A percentile compares a stretch with the other conserved stretches of the same genome.
Conservation (phyloP, 1,139 yeast genomes). For the Suzukiozyma palmioleophila region DNA sequence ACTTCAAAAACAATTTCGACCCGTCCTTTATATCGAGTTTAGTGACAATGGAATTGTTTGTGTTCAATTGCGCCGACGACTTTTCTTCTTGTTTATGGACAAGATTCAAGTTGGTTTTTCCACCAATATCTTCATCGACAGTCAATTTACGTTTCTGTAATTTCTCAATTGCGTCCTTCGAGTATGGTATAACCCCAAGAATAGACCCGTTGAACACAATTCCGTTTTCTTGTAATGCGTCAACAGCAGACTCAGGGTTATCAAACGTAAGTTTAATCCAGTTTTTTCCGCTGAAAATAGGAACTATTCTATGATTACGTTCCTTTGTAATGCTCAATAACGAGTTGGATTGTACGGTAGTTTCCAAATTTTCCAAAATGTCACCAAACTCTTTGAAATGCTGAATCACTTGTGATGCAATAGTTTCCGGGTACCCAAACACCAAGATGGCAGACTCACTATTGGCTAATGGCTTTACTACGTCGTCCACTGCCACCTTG, state of each 20-base stretch:
- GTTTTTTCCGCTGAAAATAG: conserved; percentile 77
- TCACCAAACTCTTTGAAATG: conserved; percentile 80
- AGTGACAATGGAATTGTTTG: conserved; percentile 13
- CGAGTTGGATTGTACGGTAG: conserved; percentile 22
- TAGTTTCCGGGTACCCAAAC: conserved; percentile 82
- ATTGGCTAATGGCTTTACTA: conserved; percentile 20
- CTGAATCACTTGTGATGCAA: conserved; percentile 62
- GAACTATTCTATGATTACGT: conserved; percentile 27
- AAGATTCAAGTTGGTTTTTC: conserved; percentile 18
- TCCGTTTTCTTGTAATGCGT: conserved; percentile 84
- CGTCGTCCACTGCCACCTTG: conserved; percentile 1
- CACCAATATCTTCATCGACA: conserved; percentile 55
- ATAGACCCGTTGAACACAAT: conserved; percentile 63
- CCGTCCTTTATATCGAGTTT: conserved; percentile 42
- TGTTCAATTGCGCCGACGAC: conserved; percentile 3
- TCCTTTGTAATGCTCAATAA: conserved; percentile 12
- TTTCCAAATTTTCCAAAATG: conserved; percentile 70
- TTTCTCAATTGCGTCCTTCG: conserved; percentile 57
- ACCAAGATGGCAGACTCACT: conserved; percentile 70
- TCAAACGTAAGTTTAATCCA: conserved; percentile 89
- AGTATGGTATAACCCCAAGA: conserved; percentile 74
- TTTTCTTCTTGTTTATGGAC: conserved; percentile 5
- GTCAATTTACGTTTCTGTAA: conserved; percentile 53
- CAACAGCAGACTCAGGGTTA: conserved; percentile 67
- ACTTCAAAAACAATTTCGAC: conserved; percentile 31